phyloP scores from a whole-genome alignment of 495 filamentous ascomycete genomes.

The Penicillium soppii region DNA sequence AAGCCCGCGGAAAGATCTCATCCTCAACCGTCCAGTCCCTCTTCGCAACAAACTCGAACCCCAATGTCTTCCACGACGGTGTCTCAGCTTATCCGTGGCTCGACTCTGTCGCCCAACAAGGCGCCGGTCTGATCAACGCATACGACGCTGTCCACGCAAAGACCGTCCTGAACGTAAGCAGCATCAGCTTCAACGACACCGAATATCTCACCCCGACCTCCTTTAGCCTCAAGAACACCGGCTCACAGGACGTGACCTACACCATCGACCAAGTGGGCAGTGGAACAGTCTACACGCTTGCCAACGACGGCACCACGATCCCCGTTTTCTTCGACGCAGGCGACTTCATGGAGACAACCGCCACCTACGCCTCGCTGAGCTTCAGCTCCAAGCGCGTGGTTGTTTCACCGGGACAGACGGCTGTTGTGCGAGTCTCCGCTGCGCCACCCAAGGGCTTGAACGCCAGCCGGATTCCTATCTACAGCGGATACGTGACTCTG shows the following conservation, averaged over 20 bases:
- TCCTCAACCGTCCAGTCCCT: slow-evolving; percentile 34
- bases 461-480: slow-evolving; percentile 29
- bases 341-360: slow-evolving; percentile 16
- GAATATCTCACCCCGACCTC: slow-evolving; percentile 45
- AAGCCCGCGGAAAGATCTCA: slow-evolving; percentile 34
- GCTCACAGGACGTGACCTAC: slow-evolving; percentile 45
- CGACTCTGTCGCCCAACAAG: slow-evolving; percentile 57
- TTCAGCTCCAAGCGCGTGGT: slow-evolving; percentile 11
- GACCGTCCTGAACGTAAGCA: slow-evolving; percentile 51
- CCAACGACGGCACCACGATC: slow-evolving; percentile 9
- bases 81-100: slow-evolving; percentile 34
- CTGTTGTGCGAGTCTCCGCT: slow-evolving; percentile 20
- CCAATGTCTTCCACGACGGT: slow-evolving; percentile 50
- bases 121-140: slow-evolving; percentile 55
- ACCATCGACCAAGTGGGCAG: slow-evolving; percentile 30
- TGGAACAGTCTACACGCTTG: slow-evolving; percentile 28
- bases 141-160: slow-evolving; percentile 55
- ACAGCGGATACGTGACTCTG: slow-evolving; percentile 35
- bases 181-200: slow-evolving; percentile 59
- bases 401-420: slow-evolving; percentile 13
- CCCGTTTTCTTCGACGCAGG: slow-evolving; percentile 13
- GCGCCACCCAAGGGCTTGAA: slow-evolving; percentile 19
- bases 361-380: background rate
- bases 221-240: slow-evolving; percentile 54
- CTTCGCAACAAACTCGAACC: slow-evolving; percentile 37